Evolutionary conservation across 2,329 filamentous ascomycete species (phyloP), one percentile per base, ranked within the genome.

Genomic region (Cladosporium velox): DNA sequence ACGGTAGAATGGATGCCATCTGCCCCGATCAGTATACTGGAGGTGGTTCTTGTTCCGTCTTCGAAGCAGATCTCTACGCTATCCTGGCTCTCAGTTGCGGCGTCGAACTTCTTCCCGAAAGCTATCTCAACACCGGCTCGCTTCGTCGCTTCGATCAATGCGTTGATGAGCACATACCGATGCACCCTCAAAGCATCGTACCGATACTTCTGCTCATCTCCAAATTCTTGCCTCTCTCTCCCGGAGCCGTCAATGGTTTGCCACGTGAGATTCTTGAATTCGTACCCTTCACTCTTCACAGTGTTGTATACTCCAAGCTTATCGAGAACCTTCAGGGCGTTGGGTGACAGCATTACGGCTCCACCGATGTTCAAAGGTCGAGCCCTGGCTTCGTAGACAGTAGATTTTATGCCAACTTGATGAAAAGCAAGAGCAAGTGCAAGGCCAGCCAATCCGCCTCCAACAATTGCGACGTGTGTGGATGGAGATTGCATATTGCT

Each of bases 1-100:
- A 59, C 58, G 15, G 38, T 49, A 15, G 59, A 63, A 21, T 63
- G 59, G 14, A 63, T 52, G 28, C 59, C 59, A 54, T 63, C 59
- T 32, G 59, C 59, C 4, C 59, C 59, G n/a, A 63, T 44, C 6
- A 63, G 47, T 18, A 63, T 15, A 28, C 28, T n/a, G 59, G 24
- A 38, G n/a, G 7, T 28, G 26, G 30, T 21, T 32, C 47, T 35
- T 10, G 21, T 26, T 8, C 47, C 59, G 35, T 63, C 59, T 18
- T 26, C 47, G 38, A 63, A 63, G 59, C 30, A 21, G n/a, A 41
- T n/a, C 1, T 34, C 26, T 11, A 63, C 44, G 15, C 11, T 12
- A 12, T 54, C 47, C 2, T 32, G 24, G 18, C 34, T 24, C 38
- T 59, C 58, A 44, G 15, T 44, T 14, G 58, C 58, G 26, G 14